Percentiles rank a stretch among this genome's conserved stretches.
These are phyloP conservation scores for Umbelopsis sp. DNA, from an alignment of 371 early-diverging fungal species.

Conservation along the genomic window DNA sequence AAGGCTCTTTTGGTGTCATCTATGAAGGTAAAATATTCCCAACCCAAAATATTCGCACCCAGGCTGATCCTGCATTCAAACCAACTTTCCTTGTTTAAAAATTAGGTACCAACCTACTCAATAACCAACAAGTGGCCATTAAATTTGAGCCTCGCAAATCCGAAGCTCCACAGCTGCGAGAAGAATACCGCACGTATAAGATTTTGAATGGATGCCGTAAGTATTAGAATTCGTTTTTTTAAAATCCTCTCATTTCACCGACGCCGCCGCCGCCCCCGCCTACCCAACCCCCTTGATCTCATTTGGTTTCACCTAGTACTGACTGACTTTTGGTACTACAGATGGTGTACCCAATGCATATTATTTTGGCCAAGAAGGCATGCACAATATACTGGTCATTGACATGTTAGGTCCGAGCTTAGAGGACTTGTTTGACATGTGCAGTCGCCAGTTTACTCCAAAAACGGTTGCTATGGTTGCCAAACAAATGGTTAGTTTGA, in stretches of 20 bases:
- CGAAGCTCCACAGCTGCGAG: conserved; percentile 88
- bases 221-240: conserved; percentile 61
- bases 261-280: conserved; percentile 86
- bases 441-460: conserved; percentile 86
- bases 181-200: conserved; percentile 87
- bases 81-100: neutral
- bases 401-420: conserved; percentile 98
- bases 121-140: conserved; percentile 81
- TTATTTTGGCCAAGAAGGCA: conserved; percentile 96
- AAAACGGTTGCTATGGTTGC: conserved; percentile 97
- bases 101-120: conserved; percentile 58
- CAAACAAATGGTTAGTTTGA: conserved; percentile 85
- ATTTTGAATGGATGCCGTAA: conserved; percentile 68
- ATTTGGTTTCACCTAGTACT: conserved; percentile 75
- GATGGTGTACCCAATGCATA: conserved; percentile 89
- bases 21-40: conserved; percentile 83
- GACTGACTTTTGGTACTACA: conserved; percentile 53
- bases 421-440: conserved; percentile 97
- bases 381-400: conserved; percentile 95
- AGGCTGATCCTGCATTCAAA: neutral
- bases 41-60: neutral
- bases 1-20: conserved; percentile 96
- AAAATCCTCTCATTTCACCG: conserved; percentile 59
- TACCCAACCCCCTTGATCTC: conserved; percentile 79
- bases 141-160: conserved; percentile 88